Evolutionary conservation across 164 flowering plant species (phyloP).

Genomic region (Litsea cubeba): DNA sequence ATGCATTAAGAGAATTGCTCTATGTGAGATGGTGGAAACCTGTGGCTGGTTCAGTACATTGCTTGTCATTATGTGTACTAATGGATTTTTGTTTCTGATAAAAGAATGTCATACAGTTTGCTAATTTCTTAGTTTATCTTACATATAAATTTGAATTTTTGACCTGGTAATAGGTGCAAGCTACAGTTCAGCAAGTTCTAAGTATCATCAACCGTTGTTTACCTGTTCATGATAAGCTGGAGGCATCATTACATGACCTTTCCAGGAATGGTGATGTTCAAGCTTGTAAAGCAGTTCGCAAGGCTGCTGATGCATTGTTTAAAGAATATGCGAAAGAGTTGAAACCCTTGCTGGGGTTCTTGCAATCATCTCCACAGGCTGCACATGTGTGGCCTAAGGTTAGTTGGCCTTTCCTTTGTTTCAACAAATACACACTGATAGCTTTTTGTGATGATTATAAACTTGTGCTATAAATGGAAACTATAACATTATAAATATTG

Average conservation of each 20-base stretch:
- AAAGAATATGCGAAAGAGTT: slow-evolving; percentile 81
- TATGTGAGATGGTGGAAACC: too few species aligned
- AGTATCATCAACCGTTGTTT: slow-evolving; percentile 51
- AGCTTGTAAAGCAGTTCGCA: slow-evolving; percentile 87
- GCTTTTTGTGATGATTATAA: neutral
- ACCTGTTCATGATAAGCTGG: slow-evolving; percentile 69
- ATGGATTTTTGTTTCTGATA: too few species aligned
- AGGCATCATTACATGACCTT: slow-evolving; percentile 79
- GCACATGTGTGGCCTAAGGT: slow-evolving; percentile 75
- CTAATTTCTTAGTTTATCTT: too few species aligned
- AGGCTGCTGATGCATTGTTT: slow-evolving; percentile 56
- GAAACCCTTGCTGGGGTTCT: slow-evolving; percentile 54
- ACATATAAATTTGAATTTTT: neutral
- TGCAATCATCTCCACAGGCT: slow-evolving; percentile 80
- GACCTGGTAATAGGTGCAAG: slow-evolving; percentile 51
- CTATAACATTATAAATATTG: neutral
- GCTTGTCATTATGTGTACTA: too few species aligned
- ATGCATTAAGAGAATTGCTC: too few species aligned
- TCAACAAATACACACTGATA: neutral
- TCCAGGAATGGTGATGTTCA: slow-evolving; percentile 89
- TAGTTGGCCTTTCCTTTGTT: neutral
- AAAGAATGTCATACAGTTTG: too few species aligned
- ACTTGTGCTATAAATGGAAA: neutral
- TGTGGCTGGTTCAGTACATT: too few species aligned
- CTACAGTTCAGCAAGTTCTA: slow-evolving; percentile 60